A percentile compares a stretch with the other conserved stretches of the same genome.
Evolutionary conservation across 306 rosid species (phyloP).

Genomic region (Potentilla sterilis): DNA sequence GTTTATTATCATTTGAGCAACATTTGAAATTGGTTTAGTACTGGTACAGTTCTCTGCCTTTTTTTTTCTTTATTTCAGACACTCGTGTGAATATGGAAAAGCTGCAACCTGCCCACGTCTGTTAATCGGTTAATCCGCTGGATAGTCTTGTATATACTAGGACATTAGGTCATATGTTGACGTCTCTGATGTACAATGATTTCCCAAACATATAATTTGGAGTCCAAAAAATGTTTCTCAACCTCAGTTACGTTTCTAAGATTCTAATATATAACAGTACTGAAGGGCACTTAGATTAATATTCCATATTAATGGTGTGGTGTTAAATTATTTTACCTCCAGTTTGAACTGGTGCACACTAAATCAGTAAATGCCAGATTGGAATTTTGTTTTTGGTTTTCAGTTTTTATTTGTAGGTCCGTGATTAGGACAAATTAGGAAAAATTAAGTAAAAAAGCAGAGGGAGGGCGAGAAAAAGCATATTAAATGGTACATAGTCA

Average conservation of each 20-base stretch:
- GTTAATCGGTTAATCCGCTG: neutral
- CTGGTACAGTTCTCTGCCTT: neutral
- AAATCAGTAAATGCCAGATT: neutral
- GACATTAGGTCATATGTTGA: neutral
- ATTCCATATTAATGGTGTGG: neutral
- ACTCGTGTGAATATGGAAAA: neutral
- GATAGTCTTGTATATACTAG: neutral
- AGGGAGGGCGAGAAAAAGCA: neutral
- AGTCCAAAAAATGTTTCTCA: neutral
- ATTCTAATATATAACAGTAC: neutral
- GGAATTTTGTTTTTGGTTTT: neutral
- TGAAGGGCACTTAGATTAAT: neutral
- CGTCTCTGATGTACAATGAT: neutral
- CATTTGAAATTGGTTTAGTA: neutral
- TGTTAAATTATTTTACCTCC: neutral
- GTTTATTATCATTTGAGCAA: neutral
- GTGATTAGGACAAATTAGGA: neutral
- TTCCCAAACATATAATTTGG: constrained; percentile 10
- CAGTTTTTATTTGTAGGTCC: neutral
- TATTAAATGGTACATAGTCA: neutral
- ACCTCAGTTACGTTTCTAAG: neutral
- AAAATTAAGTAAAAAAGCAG: neutral
- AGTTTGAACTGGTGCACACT: neutral
- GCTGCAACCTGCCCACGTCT: neutral
- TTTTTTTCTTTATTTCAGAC: neutral